Conservation (phyloP, 2,329 filamentous ascomycete genomes). For the Aspergillus candidus region DNA sequence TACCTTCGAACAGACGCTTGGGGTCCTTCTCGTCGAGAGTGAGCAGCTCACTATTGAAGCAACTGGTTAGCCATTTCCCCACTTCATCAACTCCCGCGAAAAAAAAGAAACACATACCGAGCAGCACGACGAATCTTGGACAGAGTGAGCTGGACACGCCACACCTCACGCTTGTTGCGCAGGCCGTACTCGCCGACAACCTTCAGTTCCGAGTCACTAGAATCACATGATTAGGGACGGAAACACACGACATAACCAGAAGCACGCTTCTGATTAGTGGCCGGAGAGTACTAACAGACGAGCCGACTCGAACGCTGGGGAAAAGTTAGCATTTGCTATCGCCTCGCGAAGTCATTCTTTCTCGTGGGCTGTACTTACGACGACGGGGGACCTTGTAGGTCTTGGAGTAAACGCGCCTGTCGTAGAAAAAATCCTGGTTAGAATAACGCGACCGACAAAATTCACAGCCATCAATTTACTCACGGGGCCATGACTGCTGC, state of each 20-base stretch:
- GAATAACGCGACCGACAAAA: constrained; percentile 32
- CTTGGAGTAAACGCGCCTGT: constrained; percentile 80
- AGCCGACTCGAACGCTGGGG: constrained; percentile 86
- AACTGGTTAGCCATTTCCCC: constrained; percentile 5
- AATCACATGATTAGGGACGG: constrained; percentile 58
- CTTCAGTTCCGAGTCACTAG: constrained; percentile 98
- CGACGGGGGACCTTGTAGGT: constrained; percentile 98
- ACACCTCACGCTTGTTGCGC: constrained; percentile 99
- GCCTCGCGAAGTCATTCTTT: constrained; percentile 5
- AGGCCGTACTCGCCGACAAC: constrained; percentile 99
- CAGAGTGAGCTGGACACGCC: constrained; percentile 98
- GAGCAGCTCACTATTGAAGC: constrained; percentile 76
- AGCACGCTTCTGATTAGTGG: constrained; percentile 98
- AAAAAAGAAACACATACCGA: constrained; percentile 59
- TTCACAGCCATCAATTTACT: constrained; percentile 26
- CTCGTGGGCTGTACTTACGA: constrained; percentile 46
- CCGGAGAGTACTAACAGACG: constrained; percentile 93
- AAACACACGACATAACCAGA: constrained; percentile 91
- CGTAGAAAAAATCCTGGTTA: constrained; percentile 19
- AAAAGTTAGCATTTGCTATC: constrained; percentile 32
- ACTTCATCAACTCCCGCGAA: background rate
- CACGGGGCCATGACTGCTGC: constrained; percentile 40
- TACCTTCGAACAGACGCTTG: constrained; percentile 99
- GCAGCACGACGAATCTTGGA: constrained; percentile 99
- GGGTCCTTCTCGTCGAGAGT: constrained; percentile 99